Percentiles rank a stretch among this genome's conserved stretches.
phyloP scores from a whole-genome alignment of 257 asterid species.

The Pogostemon cablin region DNA sequence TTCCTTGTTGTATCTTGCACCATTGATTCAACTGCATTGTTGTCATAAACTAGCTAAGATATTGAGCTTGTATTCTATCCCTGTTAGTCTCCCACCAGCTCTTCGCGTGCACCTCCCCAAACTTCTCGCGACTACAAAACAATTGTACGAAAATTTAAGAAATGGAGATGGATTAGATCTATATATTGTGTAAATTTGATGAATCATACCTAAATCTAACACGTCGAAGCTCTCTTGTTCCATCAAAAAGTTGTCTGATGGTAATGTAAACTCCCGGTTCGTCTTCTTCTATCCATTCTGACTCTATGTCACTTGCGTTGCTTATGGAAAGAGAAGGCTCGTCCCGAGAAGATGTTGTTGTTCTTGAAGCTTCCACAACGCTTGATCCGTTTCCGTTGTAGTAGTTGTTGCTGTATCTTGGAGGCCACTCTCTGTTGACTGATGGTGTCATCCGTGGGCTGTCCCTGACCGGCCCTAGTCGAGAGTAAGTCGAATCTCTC shows the following conservation, averaged over 20 bases:
- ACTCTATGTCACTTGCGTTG: constrained; percentile 85
- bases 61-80: constrained; percentile 89
- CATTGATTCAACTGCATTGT: constrained; percentile 8
- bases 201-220: constrained; percentile 81
- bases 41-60: constrained; percentile 53
- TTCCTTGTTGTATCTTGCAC: constrained; percentile 5
- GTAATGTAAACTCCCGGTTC: constrained; percentile 91
- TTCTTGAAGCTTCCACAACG: constrained; percentile 73
- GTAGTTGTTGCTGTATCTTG: constrained; percentile 40
- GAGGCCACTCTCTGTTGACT: constrained; percentile 35
- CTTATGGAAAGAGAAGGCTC: constrained; percentile 82
- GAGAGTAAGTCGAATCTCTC: constrained; percentile 81
- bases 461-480: constrained; percentile 70
- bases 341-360: constrained; percentile 76
- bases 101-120: constrained; percentile 88
- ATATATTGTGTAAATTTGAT: background rate
- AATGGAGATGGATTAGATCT: background rate
- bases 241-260: constrained; percentile 83
- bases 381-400: constrained; percentile 47
- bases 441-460: constrained; percentile 86
- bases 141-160: background rate
- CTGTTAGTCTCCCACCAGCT: constrained; percentile 93
- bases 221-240: constrained; percentile 90
- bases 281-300: constrained; percentile 92
- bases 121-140: constrained; percentile 64